A percentile compares a stretch with the other conserved stretches of the same genome.
Conservation (phyloP, 805 yeast genomes). For the Metschnikowia lachancei region DNA sequence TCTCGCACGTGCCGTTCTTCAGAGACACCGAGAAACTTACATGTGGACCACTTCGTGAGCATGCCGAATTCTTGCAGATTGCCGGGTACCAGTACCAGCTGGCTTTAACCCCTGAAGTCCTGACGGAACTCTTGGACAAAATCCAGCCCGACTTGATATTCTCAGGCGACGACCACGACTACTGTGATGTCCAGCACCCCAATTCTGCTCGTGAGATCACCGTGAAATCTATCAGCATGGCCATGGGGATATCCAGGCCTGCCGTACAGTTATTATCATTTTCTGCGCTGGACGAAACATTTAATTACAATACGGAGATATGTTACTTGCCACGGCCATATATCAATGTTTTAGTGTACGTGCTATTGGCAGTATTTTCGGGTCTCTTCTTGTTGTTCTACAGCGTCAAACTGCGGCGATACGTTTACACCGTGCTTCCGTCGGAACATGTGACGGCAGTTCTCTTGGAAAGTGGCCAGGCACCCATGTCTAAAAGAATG, state of each 20-base stretch:
- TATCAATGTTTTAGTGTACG: constrained; percentile 38
- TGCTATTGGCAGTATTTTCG: constrained; percentile 33
- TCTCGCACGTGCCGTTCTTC: constrained; percentile 26
- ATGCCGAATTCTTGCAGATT: constrained; percentile 14
- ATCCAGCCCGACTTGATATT: constrained; percentile 24
- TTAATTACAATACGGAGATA: constrained; percentile 35
- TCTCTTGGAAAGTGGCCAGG: constrained; percentile 12
- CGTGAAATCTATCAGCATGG: constrained; percentile 41
- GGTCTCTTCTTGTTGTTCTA: constrained; percentile 29
- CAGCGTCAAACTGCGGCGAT: constrained; percentile 30
- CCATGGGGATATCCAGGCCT: constrained; percentile 41
- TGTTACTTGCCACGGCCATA: constrained; percentile 50
- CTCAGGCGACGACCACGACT: constrained; percentile 31
- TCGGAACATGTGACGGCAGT: constrained; percentile 15
- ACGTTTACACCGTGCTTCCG: constrained; percentile 30
- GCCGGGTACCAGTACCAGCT: constrained; percentile 29
- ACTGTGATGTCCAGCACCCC: constrained; percentile 21
- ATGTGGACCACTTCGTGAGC: constrained; percentile 27
- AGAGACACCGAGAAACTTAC: constrained; percentile 18
- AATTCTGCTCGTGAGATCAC: constrained; percentile 32
- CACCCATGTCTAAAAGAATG: constrained; percentile 24
- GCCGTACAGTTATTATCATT: constrained; percentile 41
- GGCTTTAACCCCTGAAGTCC: constrained; percentile 19
- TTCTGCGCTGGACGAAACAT: constrained; percentile 8
- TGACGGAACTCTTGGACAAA: constrained; percentile 16